These are phyloP conservation scores for Lodderomyces elongisporus DNA, from an alignment of 1,139 yeast species.

Conservation along the genomic window DNA sequence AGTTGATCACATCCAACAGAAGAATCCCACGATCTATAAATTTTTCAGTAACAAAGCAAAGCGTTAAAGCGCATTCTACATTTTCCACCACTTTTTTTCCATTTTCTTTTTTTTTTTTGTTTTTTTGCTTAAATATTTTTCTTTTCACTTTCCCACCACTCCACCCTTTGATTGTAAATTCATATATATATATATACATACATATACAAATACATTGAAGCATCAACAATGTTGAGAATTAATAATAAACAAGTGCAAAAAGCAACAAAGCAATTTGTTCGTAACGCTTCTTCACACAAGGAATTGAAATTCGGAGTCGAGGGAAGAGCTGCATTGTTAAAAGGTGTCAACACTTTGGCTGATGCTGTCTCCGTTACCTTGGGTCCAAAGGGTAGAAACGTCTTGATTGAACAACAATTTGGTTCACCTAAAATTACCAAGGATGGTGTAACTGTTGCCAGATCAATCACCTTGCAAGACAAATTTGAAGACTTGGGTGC, in stretches of 20 bases:
- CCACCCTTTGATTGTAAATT: too few relatives aligned
- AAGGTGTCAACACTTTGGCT: constrained; percentile 95
- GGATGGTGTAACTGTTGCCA: constrained; percentile 99
- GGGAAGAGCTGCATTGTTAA: constrained; percentile 93
- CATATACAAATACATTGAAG: too few relatives aligned
- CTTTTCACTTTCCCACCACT: too few relatives aligned
- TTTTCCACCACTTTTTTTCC: too few relatives aligned
- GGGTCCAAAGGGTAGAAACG: constrained; percentile 99
- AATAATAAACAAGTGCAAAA: constrained; percentile 42
- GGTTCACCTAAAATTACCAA: constrained; percentile 99
- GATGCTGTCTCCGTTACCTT: constrained; percentile 96
- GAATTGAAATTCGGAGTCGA: constrained; percentile 98
- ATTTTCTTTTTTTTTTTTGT: too few relatives aligned
- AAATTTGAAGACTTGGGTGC: constrained; percentile 98
- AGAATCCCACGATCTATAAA: too few relatives aligned
- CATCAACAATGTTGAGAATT: constrained; percentile 67
- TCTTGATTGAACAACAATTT: constrained; percentile 91
- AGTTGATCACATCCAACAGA: too few relatives aligned
- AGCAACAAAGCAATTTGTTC: constrained; percentile 40
- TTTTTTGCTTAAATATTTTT: too few relatives aligned
- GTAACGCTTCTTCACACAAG: constrained; percentile 78
- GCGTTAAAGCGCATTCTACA: too few relatives aligned
- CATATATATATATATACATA: too few relatives aligned
- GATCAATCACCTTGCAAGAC: constrained; percentile 78
- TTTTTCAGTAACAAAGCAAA: too few relatives aligned